A percentile compares a stretch with the other conserved stretches of the same genome.
phyloP scores from a whole-genome alignment of 495 filamentous ascomycete genomes.

The Oidiodendron maius region DNA sequence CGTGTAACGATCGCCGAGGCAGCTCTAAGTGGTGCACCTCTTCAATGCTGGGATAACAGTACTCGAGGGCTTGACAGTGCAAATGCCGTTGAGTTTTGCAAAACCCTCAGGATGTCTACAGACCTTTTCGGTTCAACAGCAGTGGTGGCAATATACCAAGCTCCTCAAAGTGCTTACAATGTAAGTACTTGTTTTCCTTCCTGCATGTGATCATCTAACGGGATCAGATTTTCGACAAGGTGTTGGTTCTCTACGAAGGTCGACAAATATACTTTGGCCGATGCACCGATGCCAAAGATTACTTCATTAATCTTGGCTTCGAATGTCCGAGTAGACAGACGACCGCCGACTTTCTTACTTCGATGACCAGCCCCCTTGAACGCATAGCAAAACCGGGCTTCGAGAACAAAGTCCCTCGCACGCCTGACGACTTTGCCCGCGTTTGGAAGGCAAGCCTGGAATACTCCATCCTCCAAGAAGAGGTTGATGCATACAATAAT shows the following conservation, averaged over 20 bases:
- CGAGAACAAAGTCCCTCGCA: conserved; percentile 60
- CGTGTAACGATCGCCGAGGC: conserved; percentile 52
- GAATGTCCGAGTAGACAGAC: conserved; percentile 48
- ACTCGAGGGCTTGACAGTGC: conserved; percentile 49
- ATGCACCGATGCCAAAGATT: conserved; percentile 48
- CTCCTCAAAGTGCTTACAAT: conserved; percentile 20
- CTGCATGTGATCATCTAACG: too few relatives aligned
- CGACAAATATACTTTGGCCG: conserved; percentile 65
- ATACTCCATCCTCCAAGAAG: too few relatives aligned
- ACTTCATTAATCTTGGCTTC: conserved; percentile 58
- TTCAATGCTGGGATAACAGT: conserved; percentile 51
- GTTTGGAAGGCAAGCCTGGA: conserved; percentile 52
- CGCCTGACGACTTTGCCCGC: conserved; percentile 61
- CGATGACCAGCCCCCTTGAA: conserved; percentile 61
- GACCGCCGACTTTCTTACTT: conserved; percentile 68
- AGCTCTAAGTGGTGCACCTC: conserved; percentile 40
- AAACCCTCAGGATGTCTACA: conserved; percentile 42
- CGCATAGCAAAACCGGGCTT: conserved; percentile 55
- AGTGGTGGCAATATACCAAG: conserved; percentile 49
- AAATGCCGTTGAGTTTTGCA: conserved; percentile 43
- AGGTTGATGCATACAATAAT: too few relatives aligned
- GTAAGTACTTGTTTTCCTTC: too few relatives aligned
- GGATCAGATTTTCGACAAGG: conserved; percentile 59
- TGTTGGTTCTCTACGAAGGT: conserved; percentile 58
- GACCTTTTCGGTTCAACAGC: conserved; percentile 33